Percentiles rank a stretch among this genome's conserved stretches.
These are phyloP conservation scores for Sarocladium oryzae DNA, from an alignment of 2,329 filamentous ascomycete genomes.

Conservation along the genomic window DNA sequence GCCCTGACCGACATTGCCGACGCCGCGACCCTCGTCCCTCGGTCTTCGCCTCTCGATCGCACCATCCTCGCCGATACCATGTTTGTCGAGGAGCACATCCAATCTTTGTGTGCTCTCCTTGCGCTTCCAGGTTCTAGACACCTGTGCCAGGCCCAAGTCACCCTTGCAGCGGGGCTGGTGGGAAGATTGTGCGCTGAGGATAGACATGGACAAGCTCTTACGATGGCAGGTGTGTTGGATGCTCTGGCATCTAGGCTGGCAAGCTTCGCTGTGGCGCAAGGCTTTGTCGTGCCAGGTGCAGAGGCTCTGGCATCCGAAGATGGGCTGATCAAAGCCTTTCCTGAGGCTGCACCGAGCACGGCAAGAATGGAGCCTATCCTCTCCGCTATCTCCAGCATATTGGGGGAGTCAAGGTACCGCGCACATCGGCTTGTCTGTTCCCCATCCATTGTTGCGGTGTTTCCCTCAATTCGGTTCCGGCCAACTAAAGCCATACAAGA, in stretches of 20 bases:
- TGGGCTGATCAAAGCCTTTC: slow-evolving; percentile 51
- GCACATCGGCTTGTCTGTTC: slow-evolving; percentile 65
- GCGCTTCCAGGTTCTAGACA: slow-evolving; percentile 46
- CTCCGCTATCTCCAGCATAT: slow-evolving; percentile 69
- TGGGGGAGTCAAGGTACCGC: slow-evolving; percentile 72
- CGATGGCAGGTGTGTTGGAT: slow-evolving; percentile 69
- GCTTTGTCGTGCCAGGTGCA: slow-evolving; percentile 61
- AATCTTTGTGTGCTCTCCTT: slow-evolving; percentile 60
- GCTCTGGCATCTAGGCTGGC: slow-evolving; percentile 68
- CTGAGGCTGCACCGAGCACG: slow-evolving; percentile 51
- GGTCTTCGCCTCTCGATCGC: slow-evolving; percentile 40
- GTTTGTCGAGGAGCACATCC: slow-evolving; percentile 56
- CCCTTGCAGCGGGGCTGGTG: slow-evolving; percentile 51
- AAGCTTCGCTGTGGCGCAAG: slow-evolving; percentile 60
- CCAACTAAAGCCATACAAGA: slow-evolving; percentile 40
- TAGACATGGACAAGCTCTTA: slow-evolving; percentile 62
- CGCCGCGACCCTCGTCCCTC: slow-evolving; percentile 50
- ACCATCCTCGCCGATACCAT: slow-evolving; percentile 54
- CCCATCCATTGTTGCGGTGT: slow-evolving; percentile 62
- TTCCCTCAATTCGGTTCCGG: slow-evolving; percentile 53
- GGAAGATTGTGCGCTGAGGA: slow-evolving; percentile 60
- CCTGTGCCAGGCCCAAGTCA: slow-evolving; percentile 55
- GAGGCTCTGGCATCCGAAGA: slow-evolving; percentile 48
- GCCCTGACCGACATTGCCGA: slow-evolving; percentile 66
- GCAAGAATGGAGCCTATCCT: slow-evolving; percentile 63